Evolutionary conservation across 768 basidiomycete species (phyloP).

Genomic region (Strobilomyces dryophilus): DNA sequence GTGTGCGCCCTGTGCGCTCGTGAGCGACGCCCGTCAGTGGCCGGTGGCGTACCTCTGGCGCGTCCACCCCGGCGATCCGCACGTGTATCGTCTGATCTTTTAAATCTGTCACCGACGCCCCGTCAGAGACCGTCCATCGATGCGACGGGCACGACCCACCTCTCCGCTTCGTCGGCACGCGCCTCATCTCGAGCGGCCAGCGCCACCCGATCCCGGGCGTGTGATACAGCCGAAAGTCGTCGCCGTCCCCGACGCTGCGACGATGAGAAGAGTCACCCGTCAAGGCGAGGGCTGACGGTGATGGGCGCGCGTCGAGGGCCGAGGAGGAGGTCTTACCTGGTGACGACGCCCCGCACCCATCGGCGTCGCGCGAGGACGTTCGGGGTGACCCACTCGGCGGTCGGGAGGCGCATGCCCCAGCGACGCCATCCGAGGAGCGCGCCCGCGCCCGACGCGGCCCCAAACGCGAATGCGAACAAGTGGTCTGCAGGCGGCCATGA

Average conservation of each 20-base stretch:
- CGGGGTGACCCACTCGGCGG: conserved; percentile 68
- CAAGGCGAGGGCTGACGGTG: not conserved
- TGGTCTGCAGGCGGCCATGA: no score
- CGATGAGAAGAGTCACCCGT: no score
- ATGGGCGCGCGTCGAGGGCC: not conserved
- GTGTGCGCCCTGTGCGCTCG: conserved; percentile 55
- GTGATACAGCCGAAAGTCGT: conserved; percentile 84
- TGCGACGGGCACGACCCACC: conserved; percentile 33
- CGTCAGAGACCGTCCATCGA: not conserved
- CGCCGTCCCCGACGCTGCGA: conserved; percentile 75
- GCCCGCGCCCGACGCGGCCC: conserved; percentile 9
- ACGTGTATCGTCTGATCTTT: conserved; percentile 82
- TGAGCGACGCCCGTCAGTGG: no score
- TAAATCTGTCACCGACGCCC: conserved; percentile 44
- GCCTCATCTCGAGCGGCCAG: conserved; percentile 68
- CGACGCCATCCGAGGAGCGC: conserved; percentile 39
- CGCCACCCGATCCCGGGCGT: conserved; percentile 74
- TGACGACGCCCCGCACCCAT: conserved; percentile 80
- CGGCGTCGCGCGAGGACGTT: conserved; percentile 50
- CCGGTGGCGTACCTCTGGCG: conserved; percentile 66
- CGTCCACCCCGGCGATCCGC: conserved; percentile 87
- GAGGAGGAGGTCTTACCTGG: conserved; percentile 49
- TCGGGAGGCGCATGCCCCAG: conserved; percentile 56
- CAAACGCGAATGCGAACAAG: conserved; percentile 11
- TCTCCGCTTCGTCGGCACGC: conserved; percentile 55